Conservation (phyloP, 768 basidiomycete species). For the Mycena albidolilacea region DNA sequence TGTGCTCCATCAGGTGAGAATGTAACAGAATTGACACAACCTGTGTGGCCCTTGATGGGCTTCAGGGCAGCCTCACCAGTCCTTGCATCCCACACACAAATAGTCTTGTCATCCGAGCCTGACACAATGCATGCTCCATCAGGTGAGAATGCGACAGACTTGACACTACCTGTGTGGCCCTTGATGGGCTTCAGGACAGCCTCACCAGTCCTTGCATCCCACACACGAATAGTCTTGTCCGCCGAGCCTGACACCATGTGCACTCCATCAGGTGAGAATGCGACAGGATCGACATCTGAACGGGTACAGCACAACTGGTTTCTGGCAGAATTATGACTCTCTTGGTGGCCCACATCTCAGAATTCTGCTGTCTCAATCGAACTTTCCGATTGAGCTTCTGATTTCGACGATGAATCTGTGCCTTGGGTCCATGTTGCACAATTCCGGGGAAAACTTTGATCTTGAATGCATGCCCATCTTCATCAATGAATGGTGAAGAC, state of each 20-base stretch:
- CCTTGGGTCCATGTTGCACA: constrained; percentile 4
- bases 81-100: constrained; percentile 6
- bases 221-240: background rate
- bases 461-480: constrained; percentile 29
- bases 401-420: constrained; percentile 9
- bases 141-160: constrained; percentile 3
- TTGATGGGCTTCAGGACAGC: background rate
- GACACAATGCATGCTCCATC: background rate
- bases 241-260: background rate
- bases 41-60: too few relatives aligned
- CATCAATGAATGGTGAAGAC: background rate
- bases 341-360: constrained; percentile 27
- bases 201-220: background rate
- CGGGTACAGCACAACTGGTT: constrained; percentile 18
- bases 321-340: constrained; percentile 35
- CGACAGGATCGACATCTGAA: constrained; percentile 8
- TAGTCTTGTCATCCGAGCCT: background rate
- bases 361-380: background rate
- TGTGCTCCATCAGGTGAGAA: too few relatives aligned
- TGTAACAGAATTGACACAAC: too few relatives aligned
- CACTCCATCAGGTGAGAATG: background rate
- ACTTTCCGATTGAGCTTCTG: constrained; percentile 13
- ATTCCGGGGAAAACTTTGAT: background rate
- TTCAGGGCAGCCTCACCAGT: background rate
- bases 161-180: background rate